phyloP scores from a whole-genome alignment of 2,329 filamentous ascomycete genomes.

The Fonsecaea monophora region DNA sequence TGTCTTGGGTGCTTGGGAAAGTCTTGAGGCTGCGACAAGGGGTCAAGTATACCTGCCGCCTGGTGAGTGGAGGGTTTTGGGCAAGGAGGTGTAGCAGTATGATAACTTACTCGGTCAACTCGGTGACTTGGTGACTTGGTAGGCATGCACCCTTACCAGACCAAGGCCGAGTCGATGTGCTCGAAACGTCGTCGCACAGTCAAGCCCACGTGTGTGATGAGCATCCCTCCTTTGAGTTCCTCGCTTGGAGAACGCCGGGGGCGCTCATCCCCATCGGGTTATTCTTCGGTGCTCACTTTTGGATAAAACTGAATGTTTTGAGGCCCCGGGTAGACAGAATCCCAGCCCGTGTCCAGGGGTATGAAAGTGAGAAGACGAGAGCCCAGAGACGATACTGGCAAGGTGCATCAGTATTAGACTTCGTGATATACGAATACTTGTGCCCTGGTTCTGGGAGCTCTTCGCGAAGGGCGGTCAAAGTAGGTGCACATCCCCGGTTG shows the following conservation, averaged over 20 bases:
- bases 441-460: neutral
- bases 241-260: constrained; percentile 20
- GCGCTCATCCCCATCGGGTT: constrained; percentile 5
- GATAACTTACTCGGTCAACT: neutral
- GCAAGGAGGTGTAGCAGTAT: neutral
- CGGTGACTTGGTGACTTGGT: neutral
- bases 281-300: neutral
- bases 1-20: constrained; percentile 6
- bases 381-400: neutral
- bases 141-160: neutral
- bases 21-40: neutral
- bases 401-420: neutral
- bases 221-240: neutral
- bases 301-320: neutral
- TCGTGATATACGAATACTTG: neutral
- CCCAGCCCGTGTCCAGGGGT: neutral
- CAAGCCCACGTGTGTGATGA: constrained; percentile 4
- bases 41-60: neutral
- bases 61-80: neutral
- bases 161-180: neutral
- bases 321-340: neutral
- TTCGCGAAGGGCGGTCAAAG: neutral
- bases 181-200: constrained; percentile 3
- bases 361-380: neutral
- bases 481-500: neutral